Conservation (phyloP, 805 yeast species). For the Barnettozyma californica region DNA sequence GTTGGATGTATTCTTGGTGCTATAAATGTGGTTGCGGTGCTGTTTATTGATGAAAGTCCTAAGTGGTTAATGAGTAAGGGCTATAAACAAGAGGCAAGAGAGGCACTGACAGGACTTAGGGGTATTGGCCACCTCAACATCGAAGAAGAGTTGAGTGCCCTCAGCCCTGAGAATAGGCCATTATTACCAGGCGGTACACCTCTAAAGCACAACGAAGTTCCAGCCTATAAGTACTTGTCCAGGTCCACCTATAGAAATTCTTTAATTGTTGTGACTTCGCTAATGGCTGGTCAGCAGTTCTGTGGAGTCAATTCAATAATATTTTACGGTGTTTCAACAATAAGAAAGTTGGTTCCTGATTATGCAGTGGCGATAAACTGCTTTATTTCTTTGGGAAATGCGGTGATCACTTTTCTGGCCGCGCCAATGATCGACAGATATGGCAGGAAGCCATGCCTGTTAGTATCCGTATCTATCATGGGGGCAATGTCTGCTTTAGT, state of each 20-base stretch:
- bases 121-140: constrained; percentile 22
- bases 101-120: constrained; percentile 31
- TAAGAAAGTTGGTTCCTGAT: constrained; percentile 66
- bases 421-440: constrained; percentile 69
- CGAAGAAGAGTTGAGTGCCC: constrained; percentile 12
- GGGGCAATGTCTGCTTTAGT: constrained; percentile 57
- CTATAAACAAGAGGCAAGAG: constrained; percentile 36
- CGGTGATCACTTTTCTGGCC: constrained; percentile 64
- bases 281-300: constrained; percentile 82
- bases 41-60: constrained; percentile 69
- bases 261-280: constrained; percentile 58
- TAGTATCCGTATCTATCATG: constrained; percentile 66
- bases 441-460: constrained; percentile 71
- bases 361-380: constrained; percentile 71
- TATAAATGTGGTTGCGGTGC: constrained; percentile 38
- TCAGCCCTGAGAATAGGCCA: constrained; percentile 5
- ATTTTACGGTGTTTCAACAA: constrained; percentile 86
- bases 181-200: neutral
- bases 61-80: constrained; percentile 67
- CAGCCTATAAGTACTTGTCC: constrained; percentile 42
- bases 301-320: constrained; percentile 92
- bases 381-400: constrained; percentile 68
- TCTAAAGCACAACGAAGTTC: constrained; percentile 11
- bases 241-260: constrained; percentile 51
- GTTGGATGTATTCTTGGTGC: constrained; percentile 53